phyloP scores from a whole-genome alignment of 257 asterid genomes.

The Anisodus acutangulus region DNA sequence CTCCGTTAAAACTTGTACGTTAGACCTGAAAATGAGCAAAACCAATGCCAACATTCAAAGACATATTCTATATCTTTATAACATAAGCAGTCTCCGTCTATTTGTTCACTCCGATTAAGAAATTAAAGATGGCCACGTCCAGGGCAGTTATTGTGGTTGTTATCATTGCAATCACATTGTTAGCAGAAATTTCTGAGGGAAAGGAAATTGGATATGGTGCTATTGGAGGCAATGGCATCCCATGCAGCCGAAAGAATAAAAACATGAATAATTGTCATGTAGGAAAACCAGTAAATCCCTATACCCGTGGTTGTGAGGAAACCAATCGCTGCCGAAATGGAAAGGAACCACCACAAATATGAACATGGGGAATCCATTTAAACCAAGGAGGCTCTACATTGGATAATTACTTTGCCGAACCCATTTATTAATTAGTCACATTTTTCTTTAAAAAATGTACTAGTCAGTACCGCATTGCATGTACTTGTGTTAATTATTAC shows the following conservation, averaged over 20 bases:
- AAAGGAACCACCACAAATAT: neutral
- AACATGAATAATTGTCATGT: slow-evolving; percentile 38
- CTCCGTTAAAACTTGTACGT: neutral
- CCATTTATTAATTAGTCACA: no score
- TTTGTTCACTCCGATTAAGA: neutral
- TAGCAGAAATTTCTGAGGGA: neutral
- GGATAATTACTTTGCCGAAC: no score
- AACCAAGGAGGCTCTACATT: no score
- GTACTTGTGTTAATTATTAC: no score
- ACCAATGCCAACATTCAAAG: neutral
- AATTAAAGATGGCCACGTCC: neutral
- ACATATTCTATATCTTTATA: neutral
- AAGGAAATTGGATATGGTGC: no score
- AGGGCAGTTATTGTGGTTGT: neutral
- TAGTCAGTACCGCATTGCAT: no score
- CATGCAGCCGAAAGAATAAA: slow-evolving; percentile 16
- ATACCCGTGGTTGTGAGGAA: slow-evolving; percentile 36
- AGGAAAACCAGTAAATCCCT: slow-evolving; percentile 35
- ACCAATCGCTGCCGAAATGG: slow-evolving; percentile 37
- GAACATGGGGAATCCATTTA: neutral
- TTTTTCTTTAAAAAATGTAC: no score
- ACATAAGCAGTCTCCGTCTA: neutral
- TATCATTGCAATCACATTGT: neutral
- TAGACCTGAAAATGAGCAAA: neutral
- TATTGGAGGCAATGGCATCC: no score